A percentile compares a stretch with the other conserved stretches of the same genome.
Evolutionary conservation across 768 basidiomycete species (phyloP).

Genomic region (Pleurotus ostreatus): DNA sequence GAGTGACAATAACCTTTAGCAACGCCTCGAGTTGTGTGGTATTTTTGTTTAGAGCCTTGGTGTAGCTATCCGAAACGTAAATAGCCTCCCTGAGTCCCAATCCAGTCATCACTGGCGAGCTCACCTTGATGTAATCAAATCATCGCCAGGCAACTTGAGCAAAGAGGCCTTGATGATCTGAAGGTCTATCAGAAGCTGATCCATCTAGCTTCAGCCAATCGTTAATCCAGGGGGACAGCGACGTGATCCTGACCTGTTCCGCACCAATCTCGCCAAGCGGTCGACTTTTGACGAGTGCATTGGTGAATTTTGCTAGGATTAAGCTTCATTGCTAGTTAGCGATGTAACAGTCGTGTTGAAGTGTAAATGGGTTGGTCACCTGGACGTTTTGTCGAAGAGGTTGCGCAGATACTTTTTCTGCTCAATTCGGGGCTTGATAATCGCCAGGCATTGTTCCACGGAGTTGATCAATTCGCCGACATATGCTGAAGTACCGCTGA

Average conservation of each 20-base stretch:
- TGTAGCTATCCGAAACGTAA: conserved; percentile 52
- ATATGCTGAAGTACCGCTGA: conserved; percentile 84
- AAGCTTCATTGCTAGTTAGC: conserved; percentile 42
- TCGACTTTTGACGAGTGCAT: conserved; percentile 82
- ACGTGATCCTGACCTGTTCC: conserved; percentile 65
- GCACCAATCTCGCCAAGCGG: conserved; percentile 92
- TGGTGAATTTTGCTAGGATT: conserved; percentile 83
- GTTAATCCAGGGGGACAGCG: neutral
- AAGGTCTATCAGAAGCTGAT: conserved; percentile 86
- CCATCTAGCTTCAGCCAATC: conserved; percentile 3
- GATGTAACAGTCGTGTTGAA: too few species aligned
- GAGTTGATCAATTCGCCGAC: conserved; percentile 71
- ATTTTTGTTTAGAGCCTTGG: conserved; percentile 75
- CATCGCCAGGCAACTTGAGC: conserved; percentile 77
- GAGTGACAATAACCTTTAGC: conserved; percentile 93
- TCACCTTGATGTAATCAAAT: conserved; percentile 51
- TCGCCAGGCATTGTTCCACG: conserved; percentile 72
- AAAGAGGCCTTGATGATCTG: conserved; percentile 83
- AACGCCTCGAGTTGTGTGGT: conserved; percentile 84
- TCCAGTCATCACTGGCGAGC: conserved; percentile 8
- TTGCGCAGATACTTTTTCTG: conserved; percentile 94
- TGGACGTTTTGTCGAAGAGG: conserved; percentile 89
- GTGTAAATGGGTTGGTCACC: conserved; percentile 41
- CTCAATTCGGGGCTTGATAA: conserved; percentile 78
- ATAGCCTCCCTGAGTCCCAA: neutral